Evolutionary conservation across 2,329 filamentous ascomycete species (phyloP), one percentile per base, ranked within the genome.

Genomic region (Leptographium lundbergii): DNA sequence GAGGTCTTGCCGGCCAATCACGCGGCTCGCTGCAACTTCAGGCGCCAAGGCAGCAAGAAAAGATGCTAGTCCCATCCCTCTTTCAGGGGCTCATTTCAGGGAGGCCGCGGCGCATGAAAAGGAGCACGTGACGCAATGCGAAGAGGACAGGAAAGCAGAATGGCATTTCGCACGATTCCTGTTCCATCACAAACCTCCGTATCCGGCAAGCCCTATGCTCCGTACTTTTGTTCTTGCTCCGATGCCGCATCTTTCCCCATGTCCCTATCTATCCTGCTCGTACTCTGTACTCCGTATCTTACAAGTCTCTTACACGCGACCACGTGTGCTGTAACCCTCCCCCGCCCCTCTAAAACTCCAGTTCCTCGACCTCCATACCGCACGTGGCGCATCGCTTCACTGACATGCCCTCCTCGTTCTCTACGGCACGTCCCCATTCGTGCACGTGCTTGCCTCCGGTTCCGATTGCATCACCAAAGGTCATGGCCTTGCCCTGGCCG

Each of bases 361-460:
- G 72, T 74, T 88, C 85, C 67, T 91, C 87, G 54, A 91, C 86
- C 69, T 89, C 87, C 81, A 88, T 88, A 3, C 86, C 85, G 69
- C 89, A 92, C 24, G 81, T 80, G 53, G 82, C 75, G 73, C 89
- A 92, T 1, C 80, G 90, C 79, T 95, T 96, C 58, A 89, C 83
- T 48, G 81, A 88, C 77, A 88, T 82, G 0, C 91, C 92, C 17
- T 82, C 79, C 65, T 81, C 81, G 63, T 83, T 84, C 71, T 86
- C 83, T 9, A 92, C 80, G 39, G 84, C 75, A 61, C 85, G 77
- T 0, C 84, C 86, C 81, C 94, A 99, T 70, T 95, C 88, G 74
- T 99, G 94, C 57, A 91, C 86, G 76, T 99, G 94, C 67, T 82
- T 87, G 19, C 82, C 82, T 6, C 79, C 79, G 53, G 75, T 77